Conservation (phyloP, 2,329 filamentous ascomycete species). For the Fusarium redolens region DNA sequence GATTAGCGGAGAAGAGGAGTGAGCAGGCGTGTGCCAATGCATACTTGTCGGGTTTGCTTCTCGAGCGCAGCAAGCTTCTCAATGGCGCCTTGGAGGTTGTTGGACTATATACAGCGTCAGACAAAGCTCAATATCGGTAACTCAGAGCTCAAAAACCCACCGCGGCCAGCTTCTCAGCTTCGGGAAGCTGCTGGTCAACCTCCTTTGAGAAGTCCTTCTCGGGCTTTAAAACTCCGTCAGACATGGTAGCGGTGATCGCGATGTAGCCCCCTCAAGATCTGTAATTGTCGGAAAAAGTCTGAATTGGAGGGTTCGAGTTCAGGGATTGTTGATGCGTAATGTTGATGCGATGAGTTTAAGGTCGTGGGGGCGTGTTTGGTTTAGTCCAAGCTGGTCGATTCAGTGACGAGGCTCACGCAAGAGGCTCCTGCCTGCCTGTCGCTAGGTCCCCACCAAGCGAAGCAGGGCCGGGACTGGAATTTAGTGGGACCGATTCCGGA, state of each 20-base stretch:
- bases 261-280: constrained; percentile 11
- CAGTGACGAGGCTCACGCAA: constrained; percentile 52
- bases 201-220: constrained; percentile 99
- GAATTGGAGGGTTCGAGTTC: neutral
- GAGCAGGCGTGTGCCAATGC: constrained; percentile 42
- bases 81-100: constrained; percentile 85
- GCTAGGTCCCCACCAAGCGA: constrained; percentile 30
- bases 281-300: neutral
- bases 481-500: constrained; percentile 38
- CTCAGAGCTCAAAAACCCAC: constrained; percentile 62
- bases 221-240: constrained; percentile 85
- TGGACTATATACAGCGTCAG: constrained; percentile 56
- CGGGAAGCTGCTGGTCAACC: constrained; percentile 89
- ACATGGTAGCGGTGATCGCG: constrained; percentile 66
- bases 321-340: constrained; percentile 23
- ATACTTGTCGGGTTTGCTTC: constrained; percentile 96
- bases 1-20: constrained; percentile 28
- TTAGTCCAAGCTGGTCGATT: constrained; percentile 43
- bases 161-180: constrained; percentile 90
- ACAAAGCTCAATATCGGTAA: neutral
- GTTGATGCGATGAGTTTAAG: constrained; percentile 36
- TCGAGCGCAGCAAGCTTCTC: constrained; percentile 93
- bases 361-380: constrained; percentile 42
- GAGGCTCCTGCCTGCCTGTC: constrained; percentile 54
- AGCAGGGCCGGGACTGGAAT: constrained; percentile 35